Evolutionary conservation across 2,329 filamentous ascomycete genomes (phyloP).

Genomic region (Paecilomyces formosus): DNA sequence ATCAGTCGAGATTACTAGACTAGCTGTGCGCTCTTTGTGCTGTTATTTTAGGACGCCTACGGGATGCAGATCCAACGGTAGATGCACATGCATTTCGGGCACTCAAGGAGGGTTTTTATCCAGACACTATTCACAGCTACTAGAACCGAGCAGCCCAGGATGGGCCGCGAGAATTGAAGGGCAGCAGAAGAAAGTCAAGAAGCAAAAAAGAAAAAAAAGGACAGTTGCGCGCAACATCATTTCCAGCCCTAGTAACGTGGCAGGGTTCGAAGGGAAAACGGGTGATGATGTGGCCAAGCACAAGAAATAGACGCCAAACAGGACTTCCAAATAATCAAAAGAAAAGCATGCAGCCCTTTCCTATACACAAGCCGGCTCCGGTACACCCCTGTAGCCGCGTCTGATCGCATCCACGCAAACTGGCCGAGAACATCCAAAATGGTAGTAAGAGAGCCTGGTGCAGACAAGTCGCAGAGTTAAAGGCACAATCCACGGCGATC

Average conservation of each 20-base stretch:
- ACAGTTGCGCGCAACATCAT: constrained; percentile 15
- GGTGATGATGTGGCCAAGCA: constrained; percentile 15
- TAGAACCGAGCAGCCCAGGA: constrained; percentile 8
- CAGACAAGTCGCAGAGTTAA: background rate
- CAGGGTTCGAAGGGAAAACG: constrained; percentile 24
- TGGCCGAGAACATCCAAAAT: background rate
- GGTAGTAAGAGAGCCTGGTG: background rate
- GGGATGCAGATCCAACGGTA: background rate
- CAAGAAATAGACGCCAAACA: constrained; percentile 12
- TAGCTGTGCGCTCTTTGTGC: too few relatives aligned
- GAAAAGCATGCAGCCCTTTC: constrained; percentile 17
- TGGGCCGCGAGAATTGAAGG: constrained; percentile 10
- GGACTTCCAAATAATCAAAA: constrained; percentile 6
- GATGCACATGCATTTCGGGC: background rate
- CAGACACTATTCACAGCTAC: background rate
- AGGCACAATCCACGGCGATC: background rate
- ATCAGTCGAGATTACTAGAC: too few relatives aligned
- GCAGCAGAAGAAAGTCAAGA: constrained; percentile 11
- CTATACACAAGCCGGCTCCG: constrained; percentile 20
- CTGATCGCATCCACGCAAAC: background rate
- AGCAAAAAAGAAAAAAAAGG: constrained; percentile 8
- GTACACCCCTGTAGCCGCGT: constrained; percentile 4
- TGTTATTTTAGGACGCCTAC: background rate
- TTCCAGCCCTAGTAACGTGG: constrained; percentile 33
- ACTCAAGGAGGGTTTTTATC: background rate